Conservation (phyloP, 371 early-diverging fungal species). For the Nematocida minor region DNA sequence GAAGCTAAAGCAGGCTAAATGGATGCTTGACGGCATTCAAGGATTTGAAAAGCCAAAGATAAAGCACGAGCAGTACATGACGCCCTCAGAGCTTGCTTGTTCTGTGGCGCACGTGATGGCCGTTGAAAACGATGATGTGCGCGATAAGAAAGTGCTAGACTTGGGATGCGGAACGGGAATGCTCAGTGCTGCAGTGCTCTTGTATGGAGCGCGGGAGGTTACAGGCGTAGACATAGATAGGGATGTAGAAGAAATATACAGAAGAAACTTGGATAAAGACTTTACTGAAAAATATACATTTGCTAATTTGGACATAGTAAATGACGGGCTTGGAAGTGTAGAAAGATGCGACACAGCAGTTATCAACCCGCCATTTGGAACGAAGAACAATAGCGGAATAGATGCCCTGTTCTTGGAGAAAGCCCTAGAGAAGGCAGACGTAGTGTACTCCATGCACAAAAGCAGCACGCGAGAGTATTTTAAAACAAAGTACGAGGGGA, state of each 20-base stretch:
- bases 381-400: conserved; percentile 52
- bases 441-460: conserved; percentile 63
- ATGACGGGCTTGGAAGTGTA: not conserved
- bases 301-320: conserved; percentile 12
- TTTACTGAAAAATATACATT: conserved; percentile 11
- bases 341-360: conserved; percentile 48
- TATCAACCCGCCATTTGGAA: conserved; percentile 65
- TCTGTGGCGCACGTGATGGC: conserved; percentile 38
- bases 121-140: conserved; percentile 51
- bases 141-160: conserved; percentile 56
- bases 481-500: conserved; percentile 48
- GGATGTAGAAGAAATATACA: conserved; percentile 32
- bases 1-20: conserved; percentile 56
- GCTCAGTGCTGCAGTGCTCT: conserved; percentile 41
- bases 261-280: conserved; percentile 30
- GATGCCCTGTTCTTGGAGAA: conserved; percentile 56
- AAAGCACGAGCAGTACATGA: conserved; percentile 62
- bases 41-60: conserved; percentile 41
- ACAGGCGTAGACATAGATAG: conserved; percentile 53
- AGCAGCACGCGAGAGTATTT: conserved; percentile 59
- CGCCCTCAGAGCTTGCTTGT: conserved; percentile 60
- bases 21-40: conserved; percentile 47
- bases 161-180: conserved; percentile 63
- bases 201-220: conserved; percentile 47
- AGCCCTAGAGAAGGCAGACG: conserved; percentile 40